phyloP scores from a whole-genome alignment of 73 alveolate species.

The Tetrahymena elliotti region DNA sequence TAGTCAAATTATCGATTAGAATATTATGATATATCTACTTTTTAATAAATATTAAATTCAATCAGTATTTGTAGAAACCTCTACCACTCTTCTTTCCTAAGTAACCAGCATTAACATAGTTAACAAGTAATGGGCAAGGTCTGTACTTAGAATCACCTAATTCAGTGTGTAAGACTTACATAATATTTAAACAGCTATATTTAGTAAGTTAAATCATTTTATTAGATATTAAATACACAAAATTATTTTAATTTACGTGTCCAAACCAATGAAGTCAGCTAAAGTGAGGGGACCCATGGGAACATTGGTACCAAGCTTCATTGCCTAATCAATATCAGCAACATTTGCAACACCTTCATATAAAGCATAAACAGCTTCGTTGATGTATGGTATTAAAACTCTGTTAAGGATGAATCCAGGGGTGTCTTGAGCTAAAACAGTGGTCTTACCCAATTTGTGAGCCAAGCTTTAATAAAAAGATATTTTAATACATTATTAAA shows the following conservation, averaged over 20 bases:
- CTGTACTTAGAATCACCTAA: constrained; percentile 90
- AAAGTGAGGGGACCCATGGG: constrained; percentile 97
- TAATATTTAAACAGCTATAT: constrained; percentile 2
- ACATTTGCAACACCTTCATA: constrained; percentile 87
- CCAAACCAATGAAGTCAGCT: constrained; percentile 95
- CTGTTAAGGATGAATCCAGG: constrained; percentile 95
- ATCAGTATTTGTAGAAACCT: constrained; percentile 87
- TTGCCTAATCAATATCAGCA: constrained; percentile 88
- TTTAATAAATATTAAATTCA: not conserved
- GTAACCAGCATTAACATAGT: constrained; percentile 87
- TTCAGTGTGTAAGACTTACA: constrained; percentile 76
- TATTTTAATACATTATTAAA: not conserved
- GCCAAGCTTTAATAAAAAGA: constrained; percentile 37
- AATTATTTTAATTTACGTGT: constrained; percentile 46
- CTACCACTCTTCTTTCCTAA: constrained; percentile 90
- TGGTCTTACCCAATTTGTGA: constrained; percentile 67
- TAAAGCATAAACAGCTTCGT: constrained; percentile 81
- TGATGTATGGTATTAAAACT: constrained; percentile 89
- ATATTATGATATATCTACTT: not conserved
- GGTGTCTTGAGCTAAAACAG: constrained; percentile 60
- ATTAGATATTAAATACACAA: too few relatives aligned
- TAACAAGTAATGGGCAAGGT: constrained; percentile 88
- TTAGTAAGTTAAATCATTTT: too few relatives aligned
- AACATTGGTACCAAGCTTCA: constrained; percentile 94
- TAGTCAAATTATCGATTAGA: not conserved